These are phyloP conservation scores for Primulina eburnea DNA, from an alignment of 257 asterid genomes.

Conservation along the genomic window DNA sequence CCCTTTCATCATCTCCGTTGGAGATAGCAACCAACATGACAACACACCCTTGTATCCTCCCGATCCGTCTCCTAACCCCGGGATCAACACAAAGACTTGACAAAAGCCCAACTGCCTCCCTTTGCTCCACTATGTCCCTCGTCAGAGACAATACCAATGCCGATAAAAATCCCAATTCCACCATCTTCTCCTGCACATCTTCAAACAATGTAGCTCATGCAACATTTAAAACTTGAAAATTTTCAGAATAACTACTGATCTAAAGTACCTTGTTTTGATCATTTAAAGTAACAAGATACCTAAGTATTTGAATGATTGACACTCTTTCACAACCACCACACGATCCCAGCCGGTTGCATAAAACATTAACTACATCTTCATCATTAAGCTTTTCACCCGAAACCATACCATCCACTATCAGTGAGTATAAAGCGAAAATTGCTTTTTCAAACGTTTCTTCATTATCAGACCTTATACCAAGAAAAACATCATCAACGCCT, in stretches of 20 bases:
- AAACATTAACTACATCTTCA: constrained; percentile 47
- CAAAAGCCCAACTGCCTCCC: constrained; percentile 75
- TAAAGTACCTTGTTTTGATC: constrained; percentile 57
- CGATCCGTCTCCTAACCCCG: constrained; percentile 50
- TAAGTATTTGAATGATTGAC: constrained; percentile 46
- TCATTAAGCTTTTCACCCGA: constrained; percentile 37
- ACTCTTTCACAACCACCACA: constrained; percentile 44
- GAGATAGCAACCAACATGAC: constrained; percentile 71
- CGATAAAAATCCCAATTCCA: constrained; percentile 45
- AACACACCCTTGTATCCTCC: constrained; percentile 73
- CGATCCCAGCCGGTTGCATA: constrained; percentile 46
- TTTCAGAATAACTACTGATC: neutral
- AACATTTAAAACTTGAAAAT: neutral
- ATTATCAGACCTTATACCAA: constrained; percentile 44
- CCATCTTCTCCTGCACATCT: constrained; percentile 80
- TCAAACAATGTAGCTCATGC: constrained; percentile 31
- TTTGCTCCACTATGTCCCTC: constrained; percentile 59
- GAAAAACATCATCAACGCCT: constrained; percentile 49
- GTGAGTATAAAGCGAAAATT: constrained; percentile 36
- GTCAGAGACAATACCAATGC: constrained; percentile 64
- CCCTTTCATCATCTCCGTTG: constrained; percentile 52
- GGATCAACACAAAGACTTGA: constrained; percentile 40
- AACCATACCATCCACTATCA: constrained; percentile 45
- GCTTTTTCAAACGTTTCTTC: constrained; percentile 50
- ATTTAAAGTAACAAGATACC: constrained; percentile 35